These are phyloP conservation scores for Kwoniella newhampshirensis DNA, from an alignment of 768 basidiomycete genomes.

Conservation along the genomic window DNA sequence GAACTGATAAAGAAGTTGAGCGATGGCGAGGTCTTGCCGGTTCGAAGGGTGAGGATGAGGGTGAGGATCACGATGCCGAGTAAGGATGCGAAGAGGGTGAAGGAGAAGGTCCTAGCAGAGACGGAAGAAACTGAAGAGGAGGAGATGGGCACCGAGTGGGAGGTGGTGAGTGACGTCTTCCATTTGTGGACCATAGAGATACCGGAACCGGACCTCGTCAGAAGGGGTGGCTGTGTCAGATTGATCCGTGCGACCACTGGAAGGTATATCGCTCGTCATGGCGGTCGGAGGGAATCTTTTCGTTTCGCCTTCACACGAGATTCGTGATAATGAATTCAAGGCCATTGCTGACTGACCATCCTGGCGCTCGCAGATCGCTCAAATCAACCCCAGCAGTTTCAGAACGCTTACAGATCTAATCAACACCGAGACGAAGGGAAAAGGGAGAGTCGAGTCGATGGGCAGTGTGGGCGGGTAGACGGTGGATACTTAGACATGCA, in stretches of 20 bases:
- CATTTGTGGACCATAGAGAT: neutral
- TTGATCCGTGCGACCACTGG: no score
- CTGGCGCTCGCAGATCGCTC: conserved; percentile 65
- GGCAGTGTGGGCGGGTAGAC: conserved; percentile 23
- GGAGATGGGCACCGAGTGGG: conserved; percentile 76
- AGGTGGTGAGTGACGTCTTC: conserved; percentile 64
- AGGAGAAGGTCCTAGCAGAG: conserved; percentile 68
- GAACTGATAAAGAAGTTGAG: conserved; percentile 41
- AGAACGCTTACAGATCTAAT: conserved; percentile 82
- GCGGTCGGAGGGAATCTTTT: no score
- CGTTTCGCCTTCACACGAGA: no score
- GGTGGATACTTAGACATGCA: no score
- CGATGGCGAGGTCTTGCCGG: conserved; percentile 61
- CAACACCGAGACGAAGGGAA: conserved; percentile 86
- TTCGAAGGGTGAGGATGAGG: conserved; percentile 90
- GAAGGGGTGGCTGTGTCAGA: no score
- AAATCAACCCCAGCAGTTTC: conserved; percentile 92
- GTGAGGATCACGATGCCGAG: conserved; percentile 75
- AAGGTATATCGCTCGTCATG: no score
- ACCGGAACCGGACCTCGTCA: no score
- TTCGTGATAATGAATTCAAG: no score
- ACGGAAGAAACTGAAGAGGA: conserved; percentile 83
- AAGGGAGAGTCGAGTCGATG: conserved; percentile 73
- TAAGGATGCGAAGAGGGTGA: conserved; percentile 67
- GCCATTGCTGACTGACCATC: conserved; percentile 2